phyloP scores from a whole-genome alignment of 1,139 yeast genomes.

The Taphrina confusa region DNA sequence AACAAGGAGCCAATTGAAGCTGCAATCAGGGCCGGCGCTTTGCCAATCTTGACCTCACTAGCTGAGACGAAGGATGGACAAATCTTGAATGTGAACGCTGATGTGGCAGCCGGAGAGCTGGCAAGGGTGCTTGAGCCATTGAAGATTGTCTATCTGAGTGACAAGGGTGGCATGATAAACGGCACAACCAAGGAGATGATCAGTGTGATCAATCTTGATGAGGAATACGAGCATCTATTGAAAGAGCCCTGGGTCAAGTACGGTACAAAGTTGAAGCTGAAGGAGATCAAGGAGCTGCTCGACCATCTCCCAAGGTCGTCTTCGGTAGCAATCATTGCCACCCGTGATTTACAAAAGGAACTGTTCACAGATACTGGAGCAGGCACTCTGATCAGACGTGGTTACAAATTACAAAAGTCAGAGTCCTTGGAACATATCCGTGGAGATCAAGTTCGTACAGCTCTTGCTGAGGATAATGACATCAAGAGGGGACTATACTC shows the following conservation, averaged over 20 bases:
- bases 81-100: conserved; percentile 94
- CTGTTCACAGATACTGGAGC: conserved; percentile 98
- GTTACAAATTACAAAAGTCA: conserved; percentile 74
- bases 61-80: conserved; percentile 98
- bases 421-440: conserved; percentile 64
- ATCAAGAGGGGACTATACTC: conserved; percentile 69
- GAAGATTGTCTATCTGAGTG: conserved; percentile 92
- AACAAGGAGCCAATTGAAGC: conserved; percentile 93
- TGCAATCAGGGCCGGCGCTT: conserved; percentile 90
- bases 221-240: conserved; percentile 87
- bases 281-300: conserved; percentile 89
- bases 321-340: conserved; percentile 95
- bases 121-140: conserved; percentile 96
- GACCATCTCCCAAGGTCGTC: conserved; percentile 95
- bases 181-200: conserved; percentile 90
- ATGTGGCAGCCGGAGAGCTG: conserved; percentile 97
- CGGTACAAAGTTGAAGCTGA: conserved; percentile 95
- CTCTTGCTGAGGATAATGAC: conserved; percentile 74
- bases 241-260: conserved; percentile 97
- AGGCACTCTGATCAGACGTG: conserved; percentile 96
- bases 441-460: conserved; percentile 71
- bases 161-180: conserved; percentile 94
- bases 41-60: conserved; percentile 91
- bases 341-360: conserved; percentile 92
- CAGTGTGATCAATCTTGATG: conserved; percentile 87